Percentiles rank a stretch among this genome's conserved stretches.
Conservation (phyloP, 768 basidiomycete species). For the Lactifluus echinatus region DNA sequence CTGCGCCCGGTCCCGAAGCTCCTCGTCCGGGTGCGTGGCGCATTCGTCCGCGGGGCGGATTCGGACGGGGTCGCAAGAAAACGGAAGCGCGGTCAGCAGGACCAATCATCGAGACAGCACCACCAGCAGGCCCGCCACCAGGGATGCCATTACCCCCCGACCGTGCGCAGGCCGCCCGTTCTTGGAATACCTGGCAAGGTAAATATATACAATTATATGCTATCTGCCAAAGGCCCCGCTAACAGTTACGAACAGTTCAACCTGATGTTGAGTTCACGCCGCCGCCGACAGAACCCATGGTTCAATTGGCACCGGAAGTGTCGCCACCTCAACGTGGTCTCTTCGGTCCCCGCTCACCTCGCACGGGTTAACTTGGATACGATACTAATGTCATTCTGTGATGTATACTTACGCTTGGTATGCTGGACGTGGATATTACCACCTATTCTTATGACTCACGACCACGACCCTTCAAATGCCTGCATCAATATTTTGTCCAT, state of each 20-base stretch:
- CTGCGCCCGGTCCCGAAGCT: constrained; percentile 22
- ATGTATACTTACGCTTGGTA: neutral
- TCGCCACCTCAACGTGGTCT: constrained; percentile 48
- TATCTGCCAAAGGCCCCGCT: neutral
- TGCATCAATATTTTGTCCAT: neutral
- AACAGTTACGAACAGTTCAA: constrained; percentile 40
- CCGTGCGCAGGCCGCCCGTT: constrained; percentile 23
- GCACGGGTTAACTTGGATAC: constrained; percentile 16
- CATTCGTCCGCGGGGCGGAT: constrained; percentile 17
- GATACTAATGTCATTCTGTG: neutral
- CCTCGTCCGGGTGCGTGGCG: constrained; percentile 22
- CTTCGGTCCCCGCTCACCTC: constrained; percentile 71
- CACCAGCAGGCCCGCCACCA: constrained; percentile 2
- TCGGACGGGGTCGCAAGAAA: constrained; percentile 16
- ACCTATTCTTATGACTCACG: neutral
- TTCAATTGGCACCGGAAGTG: constrained; percentile 49
- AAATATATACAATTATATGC: constrained; percentile 18
- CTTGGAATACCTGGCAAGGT: constrained; percentile 40
- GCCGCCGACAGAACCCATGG: constrained; percentile 44
- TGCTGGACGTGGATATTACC: no score
- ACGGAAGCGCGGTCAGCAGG: constrained; percentile 12
- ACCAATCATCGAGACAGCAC: neutral
- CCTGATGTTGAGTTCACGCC: constrained; percentile 49
- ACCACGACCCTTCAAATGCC: neutral
- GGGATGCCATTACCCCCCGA: constrained; percentile 7